phyloP scores from a whole-genome alignment of 2,329 filamentous ascomycete species.

The Hypoxylon sp. region DNA sequence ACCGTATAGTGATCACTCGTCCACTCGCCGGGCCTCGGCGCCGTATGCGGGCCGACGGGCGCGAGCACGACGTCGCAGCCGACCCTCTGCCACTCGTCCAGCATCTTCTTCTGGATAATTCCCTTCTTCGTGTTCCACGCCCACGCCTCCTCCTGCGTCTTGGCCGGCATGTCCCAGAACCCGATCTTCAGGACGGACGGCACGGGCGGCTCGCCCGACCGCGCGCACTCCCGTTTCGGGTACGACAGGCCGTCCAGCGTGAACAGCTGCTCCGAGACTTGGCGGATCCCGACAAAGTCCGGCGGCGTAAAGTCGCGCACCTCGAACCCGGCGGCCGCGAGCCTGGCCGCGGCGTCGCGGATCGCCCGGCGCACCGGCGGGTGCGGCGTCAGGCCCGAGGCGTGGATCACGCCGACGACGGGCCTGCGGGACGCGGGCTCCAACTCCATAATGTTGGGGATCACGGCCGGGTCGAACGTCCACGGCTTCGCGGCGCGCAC shows the following conservation, averaged over 20 bases:
- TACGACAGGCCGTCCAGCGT: constrained; percentile 53
- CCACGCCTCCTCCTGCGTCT: constrained; percentile 52
- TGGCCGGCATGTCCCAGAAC: constrained; percentile 50
- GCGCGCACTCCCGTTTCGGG: constrained; percentile 48
- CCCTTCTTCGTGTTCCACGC: constrained; percentile 51
- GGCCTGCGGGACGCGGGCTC: constrained; percentile 39
- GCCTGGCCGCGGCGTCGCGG: constrained; percentile 45
- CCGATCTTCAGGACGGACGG: constrained; percentile 51
- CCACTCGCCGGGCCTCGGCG: constrained; percentile 51
- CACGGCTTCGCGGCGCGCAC: constrained; percentile 45
- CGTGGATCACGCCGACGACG: constrained; percentile 48
- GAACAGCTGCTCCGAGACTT: constrained; percentile 51
- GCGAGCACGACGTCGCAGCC: constrained; percentile 48
- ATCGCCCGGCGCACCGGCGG: constrained; percentile 49
- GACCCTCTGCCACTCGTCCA: constrained; percentile 52
- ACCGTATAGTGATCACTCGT: constrained; percentile 52
- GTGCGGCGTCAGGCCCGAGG: constrained; percentile 49
- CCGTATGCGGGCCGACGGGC: constrained; percentile 50
- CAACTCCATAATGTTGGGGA: constrained; percentile 41
- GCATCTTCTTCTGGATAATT: constrained; percentile 51
- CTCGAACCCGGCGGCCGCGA: constrained; percentile 47
- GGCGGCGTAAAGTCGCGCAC: constrained; percentile 50
- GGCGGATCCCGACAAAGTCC: constrained; percentile 49
- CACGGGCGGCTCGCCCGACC: constrained; percentile 51
- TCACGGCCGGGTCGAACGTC: constrained; percentile 43